These are phyloP conservation scores for carrot (Daucus carota) DNA, from an alignment of 129 eudicot genomes.

Conservation along the genomic window DNA sequence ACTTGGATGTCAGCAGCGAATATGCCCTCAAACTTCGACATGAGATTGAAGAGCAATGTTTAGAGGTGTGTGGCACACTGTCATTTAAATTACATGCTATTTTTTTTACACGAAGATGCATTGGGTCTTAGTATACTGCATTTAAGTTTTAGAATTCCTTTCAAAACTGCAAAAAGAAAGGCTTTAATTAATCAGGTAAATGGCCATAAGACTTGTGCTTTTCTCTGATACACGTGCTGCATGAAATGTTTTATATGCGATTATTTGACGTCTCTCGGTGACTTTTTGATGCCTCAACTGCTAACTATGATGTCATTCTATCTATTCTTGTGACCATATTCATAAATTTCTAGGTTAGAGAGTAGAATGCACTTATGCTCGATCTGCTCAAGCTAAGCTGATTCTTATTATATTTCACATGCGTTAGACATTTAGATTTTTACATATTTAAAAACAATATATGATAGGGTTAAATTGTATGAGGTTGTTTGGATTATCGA, in stretches of 20 bases:
- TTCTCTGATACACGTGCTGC: not conserved
- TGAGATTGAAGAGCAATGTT: slow-evolving; percentile 90
- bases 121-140: not conserved
- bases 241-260: not conserved
- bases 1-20: slow-evolving; percentile 85
- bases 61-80: slow-evolving; percentile 46
- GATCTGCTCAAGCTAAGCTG: not conserved
- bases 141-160: not conserved
- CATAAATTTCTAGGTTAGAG: not conserved
- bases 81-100: not conserved
- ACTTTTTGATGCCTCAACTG: not conserved
- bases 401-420: not conserved
- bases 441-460: too few relatives aligned
- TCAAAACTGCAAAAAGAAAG: not conserved
- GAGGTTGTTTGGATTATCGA: too few relatives aligned
- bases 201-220: not conserved
- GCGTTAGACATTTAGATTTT: too few relatives aligned
- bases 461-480: too few relatives aligned
- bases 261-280: not conserved
- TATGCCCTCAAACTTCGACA: slow-evolving; percentile 77
- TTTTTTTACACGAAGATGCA: not conserved
- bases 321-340: not conserved
- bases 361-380: not conserved
- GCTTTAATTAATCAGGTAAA: not conserved
- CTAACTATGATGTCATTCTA: not conserved